These are phyloP conservation scores for Russula olivacea DNA, from an alignment of 768 basidiomycete species.

Conservation along the genomic window DNA sequence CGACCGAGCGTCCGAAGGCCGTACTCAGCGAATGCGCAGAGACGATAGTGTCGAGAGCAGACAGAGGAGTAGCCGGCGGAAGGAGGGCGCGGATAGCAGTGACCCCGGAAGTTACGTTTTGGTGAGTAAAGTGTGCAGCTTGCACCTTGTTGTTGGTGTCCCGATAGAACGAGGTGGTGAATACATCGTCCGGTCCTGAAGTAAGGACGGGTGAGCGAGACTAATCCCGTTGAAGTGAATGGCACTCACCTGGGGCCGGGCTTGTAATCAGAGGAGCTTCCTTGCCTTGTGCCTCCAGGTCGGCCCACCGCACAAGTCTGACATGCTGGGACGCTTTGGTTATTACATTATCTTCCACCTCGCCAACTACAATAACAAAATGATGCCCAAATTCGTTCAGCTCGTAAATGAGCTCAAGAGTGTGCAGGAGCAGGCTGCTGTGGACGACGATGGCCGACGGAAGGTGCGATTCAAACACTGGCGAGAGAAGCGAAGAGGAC, in stretches of 20 bases:
- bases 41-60: constrained; percentile 69
- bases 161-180: constrained; percentile 62
- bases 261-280: constrained; percentile 39
- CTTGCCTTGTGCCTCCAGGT: constrained; percentile 63
- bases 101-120: constrained; percentile 87
- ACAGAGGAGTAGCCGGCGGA: constrained; percentile 62
- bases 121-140: constrained; percentile 67
- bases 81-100: constrained; percentile 70
- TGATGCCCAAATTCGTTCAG: constrained; percentile 42
- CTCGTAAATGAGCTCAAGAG: constrained; percentile 71
- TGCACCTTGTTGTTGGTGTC: constrained; percentile 47
- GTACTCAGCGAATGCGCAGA: constrained; percentile 69
- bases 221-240: neutral
- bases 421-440: constrained; percentile 55
- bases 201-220: constrained; percentile 4
- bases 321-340: constrained; percentile 47
- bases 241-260: constrained; percentile 47
- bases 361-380: constrained; percentile 69
- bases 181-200: constrained; percentile 55
- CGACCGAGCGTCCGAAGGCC: constrained; percentile 73
- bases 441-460: constrained; percentile 73
- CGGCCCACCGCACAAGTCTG: constrained; percentile 58
- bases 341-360: constrained; percentile 42
- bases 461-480: constrained; percentile 56
- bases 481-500: constrained; percentile 54